Conservation (phyloP, 176 grass and related monocot species). For the Ampelocalamus luodianensis region DNA sequence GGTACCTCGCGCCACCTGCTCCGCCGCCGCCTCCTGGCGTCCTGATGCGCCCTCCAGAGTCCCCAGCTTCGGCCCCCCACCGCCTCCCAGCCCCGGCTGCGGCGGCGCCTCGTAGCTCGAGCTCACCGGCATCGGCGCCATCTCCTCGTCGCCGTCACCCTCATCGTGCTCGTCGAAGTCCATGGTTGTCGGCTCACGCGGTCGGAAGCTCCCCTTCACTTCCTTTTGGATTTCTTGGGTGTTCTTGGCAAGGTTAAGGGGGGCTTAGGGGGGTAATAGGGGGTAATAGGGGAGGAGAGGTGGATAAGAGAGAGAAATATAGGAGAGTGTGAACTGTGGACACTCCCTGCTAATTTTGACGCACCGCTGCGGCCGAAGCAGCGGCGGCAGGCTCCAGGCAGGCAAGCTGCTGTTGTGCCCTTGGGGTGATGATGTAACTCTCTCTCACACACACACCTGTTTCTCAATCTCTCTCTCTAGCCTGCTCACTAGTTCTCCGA, state of each 20-base stretch:
- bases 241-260: constrained; percentile 52
- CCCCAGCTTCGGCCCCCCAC: constrained; percentile 28
- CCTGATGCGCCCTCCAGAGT: constrained; percentile 31
- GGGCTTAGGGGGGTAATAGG: constrained; percentile 46
- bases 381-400: constrained; percentile 7
- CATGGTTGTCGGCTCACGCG: constrained; percentile 41
- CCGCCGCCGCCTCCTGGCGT: not conserved
- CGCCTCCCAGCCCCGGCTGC: constrained; percentile 10
- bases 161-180: constrained; percentile 71
- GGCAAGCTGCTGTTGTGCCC: constrained; percentile 38
- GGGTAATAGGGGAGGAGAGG: constrained; percentile 9
- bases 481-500: not conserved
- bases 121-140: constrained; percentile 55
- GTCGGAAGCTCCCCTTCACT: not conserved
- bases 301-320: constrained; percentile 41
- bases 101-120: constrained; percentile 54
- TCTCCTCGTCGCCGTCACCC: constrained; percentile 59
- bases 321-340: constrained; percentile 16
- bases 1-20: constrained; percentile 45
- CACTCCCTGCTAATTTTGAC: constrained; percentile 57
- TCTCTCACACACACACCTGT: not conserved
- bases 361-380: constrained; percentile 36
- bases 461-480: not conserved
- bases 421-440: constrained; percentile 47
- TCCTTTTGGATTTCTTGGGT: constrained; percentile 25